phyloP scores from a whole-genome alignment of 768 basidiomycete species.

The Plicaturopsis crispa region DNA sequence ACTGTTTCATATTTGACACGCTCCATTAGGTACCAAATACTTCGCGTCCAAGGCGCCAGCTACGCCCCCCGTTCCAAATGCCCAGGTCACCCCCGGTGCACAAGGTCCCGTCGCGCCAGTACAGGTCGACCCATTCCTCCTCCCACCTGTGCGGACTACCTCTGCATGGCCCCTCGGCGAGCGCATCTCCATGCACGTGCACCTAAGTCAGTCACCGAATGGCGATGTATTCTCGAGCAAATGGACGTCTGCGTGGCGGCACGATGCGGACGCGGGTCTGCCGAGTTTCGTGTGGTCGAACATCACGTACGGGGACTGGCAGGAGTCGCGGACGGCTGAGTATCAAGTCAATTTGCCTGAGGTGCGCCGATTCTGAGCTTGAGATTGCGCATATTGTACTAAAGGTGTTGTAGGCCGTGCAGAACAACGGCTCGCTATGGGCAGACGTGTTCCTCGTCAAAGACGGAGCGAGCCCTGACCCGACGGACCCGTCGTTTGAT shows the following conservation, averaged over 20 bases:
- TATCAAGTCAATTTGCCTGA: slow-evolving; percentile 60
- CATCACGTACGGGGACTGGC: slow-evolving; percentile 73
- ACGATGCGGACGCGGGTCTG: slow-evolving; percentile 40
- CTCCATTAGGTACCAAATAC: slow-evolving; percentile 36
- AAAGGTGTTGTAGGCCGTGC: not conserved
- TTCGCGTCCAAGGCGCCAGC: slow-evolving; percentile 26
- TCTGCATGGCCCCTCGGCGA: slow-evolving; percentile 58
- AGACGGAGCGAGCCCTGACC: slow-evolving; percentile 60
- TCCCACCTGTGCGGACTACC: slow-evolving; percentile 45
- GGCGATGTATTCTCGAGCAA: slow-evolving; percentile 52
- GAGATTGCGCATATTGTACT: no score
- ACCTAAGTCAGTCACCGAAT: slow-evolving; percentile 59
- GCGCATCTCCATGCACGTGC: slow-evolving; percentile 62
- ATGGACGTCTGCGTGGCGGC: slow-evolving; percentile 42
- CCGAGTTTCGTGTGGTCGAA: slow-evolving; percentile 74
- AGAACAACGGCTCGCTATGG: slow-evolving; percentile 72
- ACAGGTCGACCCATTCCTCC: slow-evolving; percentile 36
- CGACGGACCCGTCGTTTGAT: slow-evolving; percentile 42
- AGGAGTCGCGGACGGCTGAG: slow-evolving; percentile 46
- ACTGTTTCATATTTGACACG: slow-evolving; percentile 2
- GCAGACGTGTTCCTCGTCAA: slow-evolving; percentile 73
- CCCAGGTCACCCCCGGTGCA: slow-evolving; percentile 16
- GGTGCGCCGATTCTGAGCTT: slow-evolving; percentile 39
- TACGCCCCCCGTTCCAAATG: slow-evolving; percentile 16
- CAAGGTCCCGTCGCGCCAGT: slow-evolving; percentile 6